Evolutionary conservation across 139 green algal genomes (phyloP).

Genomic region (Zygnema cylindricum): DNA sequence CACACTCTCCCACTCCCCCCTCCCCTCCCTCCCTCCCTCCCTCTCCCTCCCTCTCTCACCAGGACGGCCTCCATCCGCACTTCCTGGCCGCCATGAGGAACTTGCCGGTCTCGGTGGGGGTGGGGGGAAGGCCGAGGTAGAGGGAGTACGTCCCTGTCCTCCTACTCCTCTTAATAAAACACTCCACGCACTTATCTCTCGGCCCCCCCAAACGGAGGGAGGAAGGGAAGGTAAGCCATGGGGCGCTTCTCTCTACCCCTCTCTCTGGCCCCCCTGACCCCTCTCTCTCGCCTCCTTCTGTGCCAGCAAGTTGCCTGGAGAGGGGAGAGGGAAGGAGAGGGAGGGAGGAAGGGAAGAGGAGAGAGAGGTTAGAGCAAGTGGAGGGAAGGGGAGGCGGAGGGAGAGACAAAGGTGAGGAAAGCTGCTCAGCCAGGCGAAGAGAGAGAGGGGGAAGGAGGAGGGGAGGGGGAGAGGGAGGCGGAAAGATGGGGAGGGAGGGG

Average conservation of each 20-base stretch:
- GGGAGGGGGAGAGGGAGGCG: no score
- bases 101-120: conserved; percentile 29
- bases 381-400: no score
- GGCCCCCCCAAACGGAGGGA: conserved; percentile 23
- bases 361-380: no score
- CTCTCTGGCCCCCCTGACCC: neutral
- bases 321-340: no score
- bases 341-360: no score
- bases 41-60: no score
- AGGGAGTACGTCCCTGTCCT: conserved; percentile 45
- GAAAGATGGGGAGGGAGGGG: no score
- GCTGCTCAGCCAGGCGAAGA: no score
- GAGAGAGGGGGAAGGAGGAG: no score
- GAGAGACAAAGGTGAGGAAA: no score
- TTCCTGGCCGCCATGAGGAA: conserved; percentile 88
- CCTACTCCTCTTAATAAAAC: conserved; percentile 34
- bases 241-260: neutral
- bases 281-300: neutral
- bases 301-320: neutral
- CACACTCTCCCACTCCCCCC: no score
- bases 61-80: conserved; percentile 77
- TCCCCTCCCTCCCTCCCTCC: no score
- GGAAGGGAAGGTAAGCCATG: conserved; percentile 23
- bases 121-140: conserved; percentile 30
- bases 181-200: conserved; percentile 27